Evolutionary conservation across 352 stramenopile genomes (phyloP).

Genomic region (Lagenidium giganteum): DNA sequence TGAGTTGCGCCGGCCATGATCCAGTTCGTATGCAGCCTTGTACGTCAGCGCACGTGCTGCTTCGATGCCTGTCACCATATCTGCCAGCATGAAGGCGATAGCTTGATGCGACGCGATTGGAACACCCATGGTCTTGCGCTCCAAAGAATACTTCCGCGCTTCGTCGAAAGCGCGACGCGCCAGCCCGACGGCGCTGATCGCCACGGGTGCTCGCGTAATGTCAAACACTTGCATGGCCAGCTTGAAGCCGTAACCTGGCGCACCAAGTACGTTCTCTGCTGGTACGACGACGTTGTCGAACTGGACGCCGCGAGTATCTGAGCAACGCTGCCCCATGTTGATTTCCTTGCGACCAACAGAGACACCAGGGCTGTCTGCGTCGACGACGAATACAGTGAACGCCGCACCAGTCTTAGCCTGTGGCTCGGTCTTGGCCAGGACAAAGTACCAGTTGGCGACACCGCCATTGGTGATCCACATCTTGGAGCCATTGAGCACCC

Average conservation of each 20-base stretch:
- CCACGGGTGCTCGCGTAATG: slow-evolving; percentile 85
- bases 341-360: slow-evolving; percentile 87
- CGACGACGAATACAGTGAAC: slow-evolving; percentile 89
- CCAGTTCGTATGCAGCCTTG: slow-evolving; percentile 87
- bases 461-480: slow-evolving; percentile 94
- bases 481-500: slow-evolving; percentile 91
- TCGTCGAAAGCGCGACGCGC: slow-evolving; percentile 87
- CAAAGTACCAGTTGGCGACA: slow-evolving; percentile 89
- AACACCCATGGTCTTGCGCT: slow-evolving; percentile 86
- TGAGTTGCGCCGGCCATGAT: slow-evolving; percentile 87
- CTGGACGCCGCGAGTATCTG: slow-evolving; percentile 84
- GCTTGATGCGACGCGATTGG: slow-evolving; percentile 83
- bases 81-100: slow-evolving; percentile 87
- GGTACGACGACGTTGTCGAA: slow-evolving; percentile 90
- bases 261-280: slow-evolving; percentile 81
- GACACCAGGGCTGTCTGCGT: slow-evolving; percentile 83
- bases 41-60: slow-evolving; percentile 79
- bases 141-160: slow-evolving; percentile 78
- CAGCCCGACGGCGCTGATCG: slow-evolving; percentile 81
- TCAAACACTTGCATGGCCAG: slow-evolving; percentile 92
- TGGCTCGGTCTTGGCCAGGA: slow-evolving; percentile 87
- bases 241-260: slow-evolving; percentile 87
- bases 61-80: slow-evolving; percentile 90
- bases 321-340: slow-evolving; percentile 89
- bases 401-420: slow-evolving; percentile 58